Evolutionary conservation across 768 basidiomycete species (phyloP).

Genomic region (Pleurotus platypus): DNA sequence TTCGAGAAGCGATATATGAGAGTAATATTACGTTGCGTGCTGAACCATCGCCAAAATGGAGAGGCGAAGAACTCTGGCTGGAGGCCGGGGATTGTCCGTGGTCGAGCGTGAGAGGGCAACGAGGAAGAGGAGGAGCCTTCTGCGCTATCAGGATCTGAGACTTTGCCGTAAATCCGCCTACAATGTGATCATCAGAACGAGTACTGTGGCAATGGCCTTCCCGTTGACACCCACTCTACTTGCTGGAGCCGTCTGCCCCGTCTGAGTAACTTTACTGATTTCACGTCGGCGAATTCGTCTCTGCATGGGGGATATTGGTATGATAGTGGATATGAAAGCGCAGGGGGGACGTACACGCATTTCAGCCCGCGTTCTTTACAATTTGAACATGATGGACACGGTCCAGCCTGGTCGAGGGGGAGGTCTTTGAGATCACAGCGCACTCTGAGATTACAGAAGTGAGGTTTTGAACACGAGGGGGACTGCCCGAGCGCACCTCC

Average conservation of each 20-base stretch:
- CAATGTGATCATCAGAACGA: constrained; percentile 9
- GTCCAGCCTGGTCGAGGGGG: constrained; percentile 43
- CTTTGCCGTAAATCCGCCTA: constrained; percentile 79
- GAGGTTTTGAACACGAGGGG: constrained; percentile 8
- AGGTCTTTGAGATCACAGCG: constrained; percentile 92
- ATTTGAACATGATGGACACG: constrained; percentile 71
- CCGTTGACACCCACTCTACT: constrained; percentile 61
- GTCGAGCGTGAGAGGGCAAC: constrained; percentile 35
- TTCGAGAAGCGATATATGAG: constrained; percentile 3
- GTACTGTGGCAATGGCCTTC: neutral
- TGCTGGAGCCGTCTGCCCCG: constrained; percentile 79
- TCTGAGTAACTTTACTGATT: constrained; percentile 81
- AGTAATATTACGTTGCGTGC: constrained; percentile 67
- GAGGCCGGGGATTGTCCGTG: constrained; percentile 66
- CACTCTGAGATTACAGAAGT: constrained; percentile 47
- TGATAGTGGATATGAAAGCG: neutral
- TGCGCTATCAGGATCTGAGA: constrained; percentile 37
- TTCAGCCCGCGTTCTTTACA: constrained; percentile 86
- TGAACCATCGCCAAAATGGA: constrained; percentile 81
- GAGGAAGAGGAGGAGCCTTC: constrained; percentile 23
- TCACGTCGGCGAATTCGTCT: constrained; percentile 89
- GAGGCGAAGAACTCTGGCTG: constrained; percentile 79
- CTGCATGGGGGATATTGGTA: constrained; percentile 22
- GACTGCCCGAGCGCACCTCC: constrained; percentile 47
- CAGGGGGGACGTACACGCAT: constrained; percentile 76